Base-by-base conservation (phyloP, 805 yeast species). In the Jamesozyma hellenica region DNA sequence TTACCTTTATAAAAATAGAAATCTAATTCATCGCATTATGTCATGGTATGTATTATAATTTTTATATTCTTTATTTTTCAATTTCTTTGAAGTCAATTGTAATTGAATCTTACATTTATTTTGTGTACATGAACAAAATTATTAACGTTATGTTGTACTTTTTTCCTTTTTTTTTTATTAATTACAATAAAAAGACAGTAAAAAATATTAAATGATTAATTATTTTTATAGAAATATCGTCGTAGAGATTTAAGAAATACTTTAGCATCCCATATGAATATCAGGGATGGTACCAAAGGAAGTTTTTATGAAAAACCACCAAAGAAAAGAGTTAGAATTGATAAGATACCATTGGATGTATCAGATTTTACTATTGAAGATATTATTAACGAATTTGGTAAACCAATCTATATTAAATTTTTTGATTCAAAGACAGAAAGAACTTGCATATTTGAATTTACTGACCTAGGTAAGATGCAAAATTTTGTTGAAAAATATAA, bases 191-290 rank as follows among this genome's bases (percentile, higher is more conserved):
- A n/a, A n/a, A n/a, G n/a, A n/a, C n/a, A n/a, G n/a, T n/a, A n/a
- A n/a, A n/a, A n/a, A n/a, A n/a, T n/a, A n/a, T n/a, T n/a, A n/a
- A n/a, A n/a, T n/a, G n/a, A 5, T 30, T 14, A 11, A 4, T 5
- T 16, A 33, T 21, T 10, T 18, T 4, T 8, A 11, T 35, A 52
- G 57, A 51, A 43, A 37, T 58, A 58, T 41, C 62, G 62, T 45
- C 55, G 59, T 34, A 53, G 64, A 39, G 63, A 59, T 43, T 42
- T 56, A 35, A 55, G 64, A 44, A 55, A 56, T 36, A 47, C 53
- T 32, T 40, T 57, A 21, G 60, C 51, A 6, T 43, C 49, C 13
- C 45, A 59, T 34, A 42, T 44, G n/a, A 16, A 34, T 14, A 45
- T 43, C 9, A 31, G 32, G 18, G 34, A 17, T 13, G 8, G 8